These are phyloP conservation scores for Selenicereus undatus DNA, from an alignment of 148 eudicot genomes.

Conservation along the genomic window DNA sequence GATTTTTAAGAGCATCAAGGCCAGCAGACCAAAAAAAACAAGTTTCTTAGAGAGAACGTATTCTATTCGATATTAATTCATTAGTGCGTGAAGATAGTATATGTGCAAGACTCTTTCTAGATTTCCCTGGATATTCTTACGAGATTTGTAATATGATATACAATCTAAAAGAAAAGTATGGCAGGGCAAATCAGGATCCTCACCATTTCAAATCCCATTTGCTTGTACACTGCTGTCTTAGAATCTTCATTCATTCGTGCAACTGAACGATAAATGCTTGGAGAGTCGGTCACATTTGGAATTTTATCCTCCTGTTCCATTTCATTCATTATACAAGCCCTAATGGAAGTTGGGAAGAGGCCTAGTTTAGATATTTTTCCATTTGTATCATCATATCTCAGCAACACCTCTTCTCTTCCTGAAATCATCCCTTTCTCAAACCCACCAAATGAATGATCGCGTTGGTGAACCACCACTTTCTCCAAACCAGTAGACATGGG, in stretches of 20 bases:
- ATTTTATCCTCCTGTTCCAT: constrained; percentile 35
- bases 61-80: no score
- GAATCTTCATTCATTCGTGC: constrained; percentile 24
- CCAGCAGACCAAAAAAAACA: not conserved
- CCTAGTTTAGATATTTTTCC: constrained; percentile 23
- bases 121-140: not conserved
- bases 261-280: constrained; percentile 21
- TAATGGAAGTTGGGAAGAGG: constrained; percentile 17
- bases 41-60: no score
- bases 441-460: constrained; percentile 33
- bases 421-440: constrained; percentile 28
- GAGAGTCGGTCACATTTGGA: constrained; percentile 26
- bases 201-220: constrained; percentile 41
- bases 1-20: not conserved
- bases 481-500: constrained; percentile 25
- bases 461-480: constrained; percentile 12
- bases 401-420: constrained; percentile 35
- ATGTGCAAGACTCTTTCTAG: not conserved
- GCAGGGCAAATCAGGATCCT: constrained; percentile 16
- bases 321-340: constrained; percentile 32
- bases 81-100: no score
- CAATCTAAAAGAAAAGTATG: not conserved
- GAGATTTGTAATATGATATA: not conserved
- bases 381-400: constrained; percentile 17
- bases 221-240: constrained; percentile 22